Conservation (phyloP, 2,329 filamentous ascomycete species). For the Corynespora cassiicola region DNA sequence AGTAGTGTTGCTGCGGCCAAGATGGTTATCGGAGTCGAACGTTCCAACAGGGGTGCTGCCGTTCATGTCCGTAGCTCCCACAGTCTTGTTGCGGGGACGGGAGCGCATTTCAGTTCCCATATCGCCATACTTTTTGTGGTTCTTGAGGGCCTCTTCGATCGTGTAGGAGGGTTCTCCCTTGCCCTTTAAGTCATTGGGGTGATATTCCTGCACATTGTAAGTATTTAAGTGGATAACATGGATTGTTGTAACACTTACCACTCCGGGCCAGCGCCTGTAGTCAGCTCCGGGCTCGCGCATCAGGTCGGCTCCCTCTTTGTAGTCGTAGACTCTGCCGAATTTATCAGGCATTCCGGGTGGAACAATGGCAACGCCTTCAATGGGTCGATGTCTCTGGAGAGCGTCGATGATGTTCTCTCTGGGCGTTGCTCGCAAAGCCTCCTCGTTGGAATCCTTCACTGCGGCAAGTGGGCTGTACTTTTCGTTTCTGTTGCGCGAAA, state of each 20-base stretch:
- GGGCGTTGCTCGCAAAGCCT: constrained; percentile 82
- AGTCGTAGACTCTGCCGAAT: constrained; percentile 74
- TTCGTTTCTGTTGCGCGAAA: constrained; percentile 72
- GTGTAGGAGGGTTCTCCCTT: constrained; percentile 80
- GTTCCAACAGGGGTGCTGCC: constrained; percentile 25
- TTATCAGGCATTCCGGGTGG: constrained; percentile 74
- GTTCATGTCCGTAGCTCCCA: constrained; percentile 39
- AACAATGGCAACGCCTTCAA: constrained; percentile 80
- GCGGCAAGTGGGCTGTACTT: constrained; percentile 76
- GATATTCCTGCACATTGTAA: constrained; percentile 60
- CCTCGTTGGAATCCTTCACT: constrained; percentile 72
- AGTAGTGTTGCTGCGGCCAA: constrained; percentile 43
- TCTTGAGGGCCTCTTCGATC: constrained; percentile 71
- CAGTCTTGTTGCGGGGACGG: constrained; percentile 44
- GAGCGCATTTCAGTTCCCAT: constrained; percentile 53
- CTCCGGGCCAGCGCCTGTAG: constrained; percentile 76
- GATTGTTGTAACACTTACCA: constrained; percentile 63
- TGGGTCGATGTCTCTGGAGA: constrained; percentile 73
- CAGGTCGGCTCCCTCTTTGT: constrained; percentile 85
- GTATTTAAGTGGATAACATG: not conserved
- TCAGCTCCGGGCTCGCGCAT: constrained; percentile 82
- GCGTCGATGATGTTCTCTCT: constrained; percentile 78
- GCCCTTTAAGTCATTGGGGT: constrained; percentile 79
- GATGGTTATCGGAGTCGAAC: constrained; percentile 32
- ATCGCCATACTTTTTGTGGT: constrained; percentile 56